phyloP scores from a whole-genome alignment of 2,329 filamentous ascomycete species.

The Diaporthe velutina region DNA sequence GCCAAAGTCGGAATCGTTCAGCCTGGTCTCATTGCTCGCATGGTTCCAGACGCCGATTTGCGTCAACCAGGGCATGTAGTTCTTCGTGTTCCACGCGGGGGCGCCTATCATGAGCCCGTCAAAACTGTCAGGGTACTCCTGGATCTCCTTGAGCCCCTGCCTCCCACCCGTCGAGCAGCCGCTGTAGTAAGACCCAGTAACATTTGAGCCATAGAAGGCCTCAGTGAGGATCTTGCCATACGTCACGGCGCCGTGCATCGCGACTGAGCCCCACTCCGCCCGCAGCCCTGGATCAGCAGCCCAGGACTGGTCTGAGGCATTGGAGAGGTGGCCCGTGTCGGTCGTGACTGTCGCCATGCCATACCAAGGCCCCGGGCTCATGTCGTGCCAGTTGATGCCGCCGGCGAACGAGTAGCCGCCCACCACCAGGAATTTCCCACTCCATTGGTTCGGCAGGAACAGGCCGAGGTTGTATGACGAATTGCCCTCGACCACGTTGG shows the following conservation, averaged over 20 bases:
- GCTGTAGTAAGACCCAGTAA: slow-evolving; percentile 55
- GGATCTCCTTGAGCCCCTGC: slow-evolving; percentile 60
- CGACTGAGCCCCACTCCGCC: slow-evolving; percentile 54
- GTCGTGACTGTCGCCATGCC: slow-evolving; percentile 58
- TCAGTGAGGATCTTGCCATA: slow-evolving; percentile 60
- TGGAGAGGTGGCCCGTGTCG: slow-evolving; percentile 58
- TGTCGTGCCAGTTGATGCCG: slow-evolving; percentile 50
- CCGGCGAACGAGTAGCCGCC: slow-evolving; percentile 44
- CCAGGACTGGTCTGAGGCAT: slow-evolving; percentile 50
- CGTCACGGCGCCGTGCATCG: slow-evolving; percentile 61
- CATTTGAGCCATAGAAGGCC: slow-evolving; percentile 58
- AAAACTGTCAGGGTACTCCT: slow-evolving; percentile 61
- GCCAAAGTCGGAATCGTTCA: slow-evolving; percentile 57
- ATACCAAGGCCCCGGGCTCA: slow-evolving; percentile 48
- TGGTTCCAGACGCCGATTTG: slow-evolving; percentile 62
- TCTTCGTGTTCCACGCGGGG: slow-evolving; percentile 64
- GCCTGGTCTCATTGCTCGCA: slow-evolving; percentile 56
- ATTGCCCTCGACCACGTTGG: slow-evolving; percentile 47
- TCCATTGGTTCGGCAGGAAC: slow-evolving; percentile 51
- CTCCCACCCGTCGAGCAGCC: slow-evolving; percentile 66
- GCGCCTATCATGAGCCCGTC: slow-evolving; percentile 53
- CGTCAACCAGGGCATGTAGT: slow-evolving; percentile 58
- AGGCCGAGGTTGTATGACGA: slow-evolving; percentile 50
- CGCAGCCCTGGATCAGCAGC: slow-evolving; percentile 51
- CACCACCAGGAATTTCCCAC: slow-evolving; percentile 47